A percentile compares a stretch with the other conserved stretches of the same genome.
These are phyloP conservation scores for Puya raimondii DNA, from an alignment of 176 grass and related monocot species.

Conservation along the genomic window DNA sequence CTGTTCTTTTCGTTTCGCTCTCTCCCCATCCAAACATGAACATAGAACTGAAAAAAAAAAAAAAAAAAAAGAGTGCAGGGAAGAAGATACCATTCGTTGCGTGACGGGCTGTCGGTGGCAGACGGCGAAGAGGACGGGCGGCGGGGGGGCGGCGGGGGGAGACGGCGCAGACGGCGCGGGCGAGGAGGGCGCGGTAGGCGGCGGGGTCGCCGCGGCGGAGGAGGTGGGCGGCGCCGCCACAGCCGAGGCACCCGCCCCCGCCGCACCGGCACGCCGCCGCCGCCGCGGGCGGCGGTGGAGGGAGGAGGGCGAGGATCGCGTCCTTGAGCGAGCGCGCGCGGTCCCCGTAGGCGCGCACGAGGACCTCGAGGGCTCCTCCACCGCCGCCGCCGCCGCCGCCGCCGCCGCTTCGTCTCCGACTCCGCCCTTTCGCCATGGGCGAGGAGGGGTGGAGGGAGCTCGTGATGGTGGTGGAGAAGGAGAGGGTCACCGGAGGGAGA, in stretches of 20 bases:
- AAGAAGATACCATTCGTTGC: slow-evolving; percentile 17
- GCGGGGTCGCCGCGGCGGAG: slow-evolving; percentile 14
- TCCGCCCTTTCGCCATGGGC: slow-evolving; percentile 6
- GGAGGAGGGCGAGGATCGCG: slow-evolving; percentile 24
- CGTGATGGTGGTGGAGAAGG: no score
- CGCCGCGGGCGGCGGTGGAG: slow-evolving; percentile 10
- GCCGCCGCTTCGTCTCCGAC: neutral
- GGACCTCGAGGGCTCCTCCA: neutral
- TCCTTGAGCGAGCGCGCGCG: slow-evolving; percentile 20
- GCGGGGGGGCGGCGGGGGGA: neutral
- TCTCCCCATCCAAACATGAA: no score
- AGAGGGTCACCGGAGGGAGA: no score
- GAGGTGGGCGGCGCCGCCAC: slow-evolving; percentile 9
- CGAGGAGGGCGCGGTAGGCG: slow-evolving; percentile 21
- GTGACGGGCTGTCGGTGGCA: neutral
- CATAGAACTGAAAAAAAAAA: neutral
- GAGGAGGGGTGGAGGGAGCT: neutral
- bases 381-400: neutral
- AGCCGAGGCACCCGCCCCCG: slow-evolving; percentile 11
- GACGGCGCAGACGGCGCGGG: slow-evolving; percentile 6
- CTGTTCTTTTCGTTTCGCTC: no score
- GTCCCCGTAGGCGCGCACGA: slow-evolving; percentile 11
- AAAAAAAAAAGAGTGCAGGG: neutral
- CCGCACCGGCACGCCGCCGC: slow-evolving; percentile 4
- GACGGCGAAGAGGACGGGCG: slow-evolving; percentile 7